Evolutionary conservation across 768 basidiomycete genomes (phyloP), one percentile per base, ranked within the genome.

Genomic region (Lentinula edodes): DNA sequence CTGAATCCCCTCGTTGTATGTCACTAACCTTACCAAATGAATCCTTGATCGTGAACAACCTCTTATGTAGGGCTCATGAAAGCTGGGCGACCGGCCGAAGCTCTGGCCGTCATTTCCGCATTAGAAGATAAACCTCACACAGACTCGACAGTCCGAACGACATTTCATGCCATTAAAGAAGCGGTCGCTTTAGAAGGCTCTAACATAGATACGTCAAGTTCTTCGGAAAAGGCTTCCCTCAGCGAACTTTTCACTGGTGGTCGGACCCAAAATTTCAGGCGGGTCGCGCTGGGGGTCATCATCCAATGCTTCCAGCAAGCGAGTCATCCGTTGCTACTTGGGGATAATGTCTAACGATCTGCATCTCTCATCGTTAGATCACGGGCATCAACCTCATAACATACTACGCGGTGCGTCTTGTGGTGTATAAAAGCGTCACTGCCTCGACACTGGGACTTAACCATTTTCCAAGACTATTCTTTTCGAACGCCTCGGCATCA

Each of bases 341-440:
- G 7, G 7, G 18, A 18, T 41, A 38, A n/a, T 46, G 16, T 38
- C 12, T 41, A 15, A 39, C 6, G 12, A 9, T 39, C 13, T 39
- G 9, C 38, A 9, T 13, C 34, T 20, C n/a, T 48, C 15, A 34
- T 43, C n/a, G 42, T 32, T 15, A 59, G 74, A 85, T 88, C 35
- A 82, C 83, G 5, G 86, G 86, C 6, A 85, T 86, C 70, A 87
- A 85, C 68, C 68, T 88, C 61, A 86, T 88, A 69, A 86, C 83
- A 1, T 88, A 85, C 73, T 83, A 72, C 55, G 83, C 78, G 32
- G 68, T 67, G 62, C 55, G 66, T 67, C 41, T 20, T 38, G 38
- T 18, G 48, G 46, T 9, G 20, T 43, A 28, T 60, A 28, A 39
- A 39, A 28, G 23, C 20, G 23, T 61, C 32, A 56, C 36, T 56